These are phyloP conservation scores for Strobilomyces dryophilus DNA, from an alignment of 768 basidiomycete genomes.

Conservation along the genomic window DNA sequence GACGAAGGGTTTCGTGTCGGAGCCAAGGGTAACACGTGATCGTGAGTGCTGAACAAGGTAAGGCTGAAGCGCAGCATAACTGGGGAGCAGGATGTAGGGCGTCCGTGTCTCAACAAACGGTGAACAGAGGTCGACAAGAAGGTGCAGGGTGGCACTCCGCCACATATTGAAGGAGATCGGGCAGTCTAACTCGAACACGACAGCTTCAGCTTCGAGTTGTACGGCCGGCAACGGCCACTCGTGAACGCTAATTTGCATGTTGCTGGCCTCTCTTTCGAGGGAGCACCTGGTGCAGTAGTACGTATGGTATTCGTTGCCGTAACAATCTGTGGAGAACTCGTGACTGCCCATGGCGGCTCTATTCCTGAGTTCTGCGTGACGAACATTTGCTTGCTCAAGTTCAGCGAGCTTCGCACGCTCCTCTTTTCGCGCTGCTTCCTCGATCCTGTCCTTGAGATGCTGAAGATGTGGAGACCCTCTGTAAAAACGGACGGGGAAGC, in stretches of 20 bases:
- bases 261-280: conserved; percentile 17
- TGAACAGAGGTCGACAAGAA: conserved; percentile 37
- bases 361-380: conserved; percentile 16
- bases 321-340: background rate
- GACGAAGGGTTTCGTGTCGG: conserved; percentile 21
- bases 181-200: conserved; percentile 41
- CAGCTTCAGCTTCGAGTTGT: conserved; percentile 19
- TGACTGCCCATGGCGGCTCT: conserved; percentile 3
- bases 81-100: conserved; percentile 12
- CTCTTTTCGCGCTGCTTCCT: conserved; percentile 18
- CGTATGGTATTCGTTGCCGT: conserved; percentile 7
- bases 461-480: conserved; percentile 21
- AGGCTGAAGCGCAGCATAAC: conserved; percentile 9
- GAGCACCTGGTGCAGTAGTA: conserved; percentile 30
- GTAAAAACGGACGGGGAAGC: conserved; percentile 37
- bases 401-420: conserved; percentile 28
- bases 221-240: too few relatives aligned
- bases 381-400: conserved; percentile 21
- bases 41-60: conserved; percentile 15
- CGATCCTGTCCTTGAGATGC: conserved; percentile 28
- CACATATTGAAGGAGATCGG: conserved; percentile 41
- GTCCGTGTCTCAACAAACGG: background rate
- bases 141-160: conserved; percentile 38
- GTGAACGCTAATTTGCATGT: conserved; percentile 30
- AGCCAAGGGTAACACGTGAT: conserved; percentile 22